Evolutionary conservation across 306 rosid species (phyloP), one percentile per base, ranked within the genome.

Genomic region (Crotalaria pallida): DNA sequence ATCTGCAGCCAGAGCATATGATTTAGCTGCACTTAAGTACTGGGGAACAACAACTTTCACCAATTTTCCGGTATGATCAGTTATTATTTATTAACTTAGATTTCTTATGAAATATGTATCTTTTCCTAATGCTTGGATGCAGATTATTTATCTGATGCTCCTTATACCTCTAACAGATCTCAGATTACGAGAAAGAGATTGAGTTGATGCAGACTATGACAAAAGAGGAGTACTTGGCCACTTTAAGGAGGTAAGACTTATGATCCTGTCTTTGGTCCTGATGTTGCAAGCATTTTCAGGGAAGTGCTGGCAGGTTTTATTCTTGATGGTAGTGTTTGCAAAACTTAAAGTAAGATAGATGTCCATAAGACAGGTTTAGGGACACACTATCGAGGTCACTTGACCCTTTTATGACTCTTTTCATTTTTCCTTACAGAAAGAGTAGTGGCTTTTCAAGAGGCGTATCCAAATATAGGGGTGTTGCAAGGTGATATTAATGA

Each of bases 401-500:
- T 64, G 21, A 55, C 18, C 5, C 45, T 12, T 23, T 11, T 65
- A 45, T 78, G 49, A 26, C 3, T 15, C 24, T 60, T 11, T 58
- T 29, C 6, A 11, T 59, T 49, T 19, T 7, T 52, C 38, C 36
- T 67, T 67, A 60, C 85, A 88, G 96, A 80, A 91, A 83, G 74
- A 91, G 97, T 77, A 88, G 92, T 74, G 97, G 96, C 34, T 88
- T 91, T 69, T 91, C 97, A 29, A 88, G 96, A 65, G 96, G 96
- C 15, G 92, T 89, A 58, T 91, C 92, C 2, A 91, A 81, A 79
- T 91, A 86, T 53, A 88, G 96, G 69, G 96, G 97, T 67, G 92
- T 91, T 38, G 97, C 95, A 86, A 88, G 96, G 96, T 86, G 73
- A 64, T 21, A 23, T 47, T 24, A 17, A 6, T 24, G 19, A 55